Base-by-base conservation (phyloP, 768 basidiomycete species). In the Tulasnella sp. region DNA sequence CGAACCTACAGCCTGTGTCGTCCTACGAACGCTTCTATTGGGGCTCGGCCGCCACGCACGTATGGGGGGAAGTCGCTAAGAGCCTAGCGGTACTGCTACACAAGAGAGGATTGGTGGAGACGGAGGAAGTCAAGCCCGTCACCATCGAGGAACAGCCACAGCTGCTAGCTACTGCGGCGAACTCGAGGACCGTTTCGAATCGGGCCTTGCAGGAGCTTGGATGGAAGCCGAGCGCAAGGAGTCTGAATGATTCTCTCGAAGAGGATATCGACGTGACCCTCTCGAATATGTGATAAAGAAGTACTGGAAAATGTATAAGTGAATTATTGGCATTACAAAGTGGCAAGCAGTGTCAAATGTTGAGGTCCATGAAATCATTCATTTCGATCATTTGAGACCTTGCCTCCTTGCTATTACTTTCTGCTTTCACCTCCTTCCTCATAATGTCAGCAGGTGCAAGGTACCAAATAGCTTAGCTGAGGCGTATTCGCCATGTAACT, bases 381-480 rank as follows among this genome's bases (percentile, higher is more conserved):
- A n/a, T n/a, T n/a, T n/a, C n/a, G n/a, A n/a, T n/a, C n/a, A n/a
- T n/a, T n/a, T n/a, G n/a, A n/a, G n/a, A n/a, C n/a, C n/a, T n/a
- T n/a, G n/a, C n/a, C n/a, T n/a, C n/a, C n/a, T n/a, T 7, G 71
- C 73, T 74, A 48, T 72, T 72, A 19, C 66, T 63, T 29, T 72
- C 73, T 17, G 70, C 73, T 17, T 73, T 73, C 60, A 38, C 34
- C 34, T 38, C 34, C 34, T 15, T 38, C 34, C 34, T 15, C 15
- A 38, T 38, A 5, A 38, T 38, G 34, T 38, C 34, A 15, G 34
- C 34, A 7, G 34, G 34, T 38, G 34, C 34, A 38, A 38, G 34
- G 34, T 38, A 15, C 5, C 15, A 5, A 5, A 38, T 38, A 38
- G 7, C 34, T 15, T 38, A n/a, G n/a, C n/a, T 38, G 7, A 38